Percentiles rank a stretch among this genome's conserved stretches.
phyloP scores from a whole-genome alignment of 495 filamentous ascomycete species.

The Evansstolkia leycettana region DNA sequence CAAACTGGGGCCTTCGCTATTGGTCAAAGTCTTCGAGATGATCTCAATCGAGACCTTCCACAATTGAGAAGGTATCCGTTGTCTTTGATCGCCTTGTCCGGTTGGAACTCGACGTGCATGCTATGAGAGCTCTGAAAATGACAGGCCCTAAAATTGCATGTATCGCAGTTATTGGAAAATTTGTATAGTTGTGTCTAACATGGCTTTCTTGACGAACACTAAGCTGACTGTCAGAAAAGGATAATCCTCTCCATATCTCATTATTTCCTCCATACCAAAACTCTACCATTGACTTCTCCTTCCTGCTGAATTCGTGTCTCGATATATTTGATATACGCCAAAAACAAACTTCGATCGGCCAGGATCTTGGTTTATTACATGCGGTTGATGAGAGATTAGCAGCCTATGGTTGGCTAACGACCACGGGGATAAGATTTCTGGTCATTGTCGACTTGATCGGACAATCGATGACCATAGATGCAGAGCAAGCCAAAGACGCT shows the following conservation, averaged over 20 bases:
- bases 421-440: slow-evolving; percentile 83
- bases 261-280: slow-evolving; percentile 67
- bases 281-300: slow-evolving; percentile 70
- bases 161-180: slow-evolving; percentile 84
- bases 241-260: slow-evolving; percentile 88
- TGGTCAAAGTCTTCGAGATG: slow-evolving; percentile 4
- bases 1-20: slow-evolving; percentile 9
- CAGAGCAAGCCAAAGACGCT: slow-evolving; percentile 17
- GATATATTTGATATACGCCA: slow-evolving; percentile 83
- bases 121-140: slow-evolving; percentile 12
- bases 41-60: background rate
- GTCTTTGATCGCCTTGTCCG: background rate
- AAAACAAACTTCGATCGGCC: slow-evolving; percentile 51
- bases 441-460: slow-evolving; percentile 81
- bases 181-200: slow-evolving; percentile 38
- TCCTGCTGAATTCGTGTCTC: slow-evolving; percentile 78
- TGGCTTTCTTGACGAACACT: too few species aligned
- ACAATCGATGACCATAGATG: slow-evolving; percentile 15
- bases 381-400: slow-evolving; percentile 85
- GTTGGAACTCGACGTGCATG: too few species aligned
- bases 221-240: slow-evolving; percentile 37
- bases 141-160: slow-evolving; percentile 55
- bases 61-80: too few species aligned
- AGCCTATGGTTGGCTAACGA: slow-evolving; percentile 93
- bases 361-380: slow-evolving; percentile 85